phyloP scores from a whole-genome alignment of 169 alveolate species.

The Plasmodium reichenowi region DNA sequence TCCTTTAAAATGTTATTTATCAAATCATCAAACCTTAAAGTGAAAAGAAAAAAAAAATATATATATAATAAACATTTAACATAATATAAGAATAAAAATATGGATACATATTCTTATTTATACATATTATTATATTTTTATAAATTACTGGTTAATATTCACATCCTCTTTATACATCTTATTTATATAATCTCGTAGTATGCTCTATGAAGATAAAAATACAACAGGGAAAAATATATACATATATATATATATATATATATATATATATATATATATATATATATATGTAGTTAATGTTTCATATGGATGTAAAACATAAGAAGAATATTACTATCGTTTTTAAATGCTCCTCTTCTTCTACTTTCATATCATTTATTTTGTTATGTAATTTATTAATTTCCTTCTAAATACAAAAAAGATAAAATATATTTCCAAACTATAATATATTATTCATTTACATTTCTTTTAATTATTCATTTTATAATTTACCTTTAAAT shows the following conservation, averaged over 20 bases:
- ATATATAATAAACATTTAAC: neutral
- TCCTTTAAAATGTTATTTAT: slow-evolving; percentile 59
- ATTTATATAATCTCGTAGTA: neutral
- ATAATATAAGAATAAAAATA: neutral
- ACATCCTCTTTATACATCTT: neutral
- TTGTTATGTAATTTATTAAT: slow-evolving; percentile 17
- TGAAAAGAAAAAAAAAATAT: neutral
- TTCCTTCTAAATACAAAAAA: slow-evolving; percentile 25
- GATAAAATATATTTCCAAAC: neutral
- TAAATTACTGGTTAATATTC: neutral
- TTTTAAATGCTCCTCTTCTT: slow-evolving; percentile 16
- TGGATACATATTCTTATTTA: neutral
- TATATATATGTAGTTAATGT: no score
- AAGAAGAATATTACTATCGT: slow-evolving; percentile 15
- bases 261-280: no score
- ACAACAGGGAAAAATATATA: no score
- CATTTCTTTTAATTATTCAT: neutral
- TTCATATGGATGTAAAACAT: no score
- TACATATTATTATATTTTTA: neutral
- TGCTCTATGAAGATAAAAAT: no score
- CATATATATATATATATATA: no score
- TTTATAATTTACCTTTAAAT: slow-evolving; percentile 25
- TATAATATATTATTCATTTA: neutral
- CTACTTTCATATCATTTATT: slow-evolving; percentile 54
- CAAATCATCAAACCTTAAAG: slow-evolving; percentile 51